A percentile compares a stretch with the other conserved stretches of the same genome.
Conservation (phyloP, 202 grass and related monocot species). For the Carex sylvatica region DNA sequence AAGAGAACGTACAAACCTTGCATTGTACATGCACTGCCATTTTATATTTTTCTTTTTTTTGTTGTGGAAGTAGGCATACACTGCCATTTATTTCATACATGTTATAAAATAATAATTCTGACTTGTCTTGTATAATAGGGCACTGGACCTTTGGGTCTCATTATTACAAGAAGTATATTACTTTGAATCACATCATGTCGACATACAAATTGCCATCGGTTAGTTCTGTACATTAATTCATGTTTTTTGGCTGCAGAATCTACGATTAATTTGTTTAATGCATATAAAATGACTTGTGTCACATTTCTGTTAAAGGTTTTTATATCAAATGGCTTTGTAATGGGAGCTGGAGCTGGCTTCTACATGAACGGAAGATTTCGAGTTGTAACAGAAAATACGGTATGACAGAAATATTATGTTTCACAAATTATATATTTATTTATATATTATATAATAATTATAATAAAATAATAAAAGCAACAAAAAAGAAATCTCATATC, state of each 20-base stretch:
- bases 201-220: constrained; percentile 21
- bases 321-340: constrained; percentile 3
- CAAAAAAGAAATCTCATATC: background rate
- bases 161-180: background rate
- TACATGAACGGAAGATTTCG: constrained; percentile 24
- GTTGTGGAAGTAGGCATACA: too few species aligned
- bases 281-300: background rate
- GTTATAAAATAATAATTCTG: background rate
- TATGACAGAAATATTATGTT: background rate
- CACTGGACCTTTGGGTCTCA: constrained; percentile 1
- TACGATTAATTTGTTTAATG: background rate
- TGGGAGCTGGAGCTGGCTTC: constrained; percentile 26
- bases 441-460: background rate
- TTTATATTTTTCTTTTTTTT: too few species aligned
- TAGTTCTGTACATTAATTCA: background rate
- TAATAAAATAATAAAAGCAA: too few species aligned
- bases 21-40: too few species aligned
- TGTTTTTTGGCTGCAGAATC: background rate
- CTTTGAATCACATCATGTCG: constrained; percentile 17
- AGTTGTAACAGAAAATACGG: constrained; percentile 25
- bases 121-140: background rate
- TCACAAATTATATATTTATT: background rate
- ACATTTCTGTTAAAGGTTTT: constrained; percentile 25
- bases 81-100: too few species aligned
- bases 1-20: background rate